Base-by-base conservation (phyloP, 2,329 filamentous ascomycete genomes). In the Aspergillus ruber region DNA sequence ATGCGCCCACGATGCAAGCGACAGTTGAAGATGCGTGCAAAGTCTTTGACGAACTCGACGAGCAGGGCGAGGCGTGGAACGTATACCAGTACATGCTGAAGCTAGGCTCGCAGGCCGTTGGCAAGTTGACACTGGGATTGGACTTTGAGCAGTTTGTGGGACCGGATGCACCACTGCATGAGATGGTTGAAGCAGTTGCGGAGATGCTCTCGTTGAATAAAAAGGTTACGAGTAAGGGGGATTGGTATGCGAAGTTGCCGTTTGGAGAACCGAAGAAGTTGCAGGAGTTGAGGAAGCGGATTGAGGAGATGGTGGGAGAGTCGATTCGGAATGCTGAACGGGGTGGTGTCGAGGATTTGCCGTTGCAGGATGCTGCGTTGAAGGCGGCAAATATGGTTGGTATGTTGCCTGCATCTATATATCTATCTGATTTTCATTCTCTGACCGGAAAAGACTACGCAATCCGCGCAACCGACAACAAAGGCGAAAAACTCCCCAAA, bases 1-100 rank as follows among this genome's bases (percentile, higher is more conserved):
- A 84, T 50, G 73, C 78, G 0, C 79, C 80, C 0, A 74, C 71
- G 0, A 83, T 84, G 78, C 78, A 82, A 51, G 60, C 69, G 42
- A 76, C 74, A 0, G 70, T 79, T 2, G 73, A 80, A 52, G 66
- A 74, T 15, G 61, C 76, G 0, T 82, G 76, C 56, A 67, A 65
- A 3, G 66, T 74, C 1, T 74, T 75, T 43, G 73, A 75, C 44
- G 49, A 62, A 43, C 66, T 84, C 0, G 79, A 81, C 51, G 61
- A 72, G 27, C 60, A 61, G 15, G 65, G 55, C 1, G 63, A 73
- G 46, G 67, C 73, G 0, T 74, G 66, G 64, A 77, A 77, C 49
- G 73, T 72, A 1, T 77, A 76, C 44, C 68, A 71, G 39, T 75
- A 74, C 48, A 77, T 76, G 73, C 49, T 76, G 15, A 76, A 77